A percentile compares a stretch with the other conserved stretches of the same genome.
Conservation (phyloP, 2,329 filamentous ascomycete genomes). For the Cladosporium sp. region DNA sequence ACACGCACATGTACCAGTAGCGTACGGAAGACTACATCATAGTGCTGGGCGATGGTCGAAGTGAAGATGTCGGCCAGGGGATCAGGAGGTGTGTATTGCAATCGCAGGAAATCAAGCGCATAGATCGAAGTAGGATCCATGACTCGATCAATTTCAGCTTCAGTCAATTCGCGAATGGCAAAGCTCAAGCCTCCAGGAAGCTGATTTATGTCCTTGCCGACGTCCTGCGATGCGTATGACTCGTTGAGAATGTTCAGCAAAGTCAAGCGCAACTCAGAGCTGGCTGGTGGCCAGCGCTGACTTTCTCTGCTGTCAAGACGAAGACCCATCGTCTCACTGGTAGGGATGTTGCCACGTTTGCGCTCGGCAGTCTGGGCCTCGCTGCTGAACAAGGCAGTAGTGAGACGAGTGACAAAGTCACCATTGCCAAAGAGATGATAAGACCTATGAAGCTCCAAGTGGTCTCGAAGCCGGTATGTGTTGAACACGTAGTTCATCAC, state of each 20-base stretch:
- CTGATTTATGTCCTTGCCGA: constrained; percentile 18
- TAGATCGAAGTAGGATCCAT: constrained; percentile 78
- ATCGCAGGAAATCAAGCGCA: constrained; percentile 85
- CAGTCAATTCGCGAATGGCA: constrained; percentile 73
- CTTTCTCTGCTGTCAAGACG: constrained; percentile 74
- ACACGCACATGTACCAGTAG: constrained; percentile 74
- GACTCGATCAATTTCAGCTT: constrained; percentile 75
- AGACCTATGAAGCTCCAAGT: constrained; percentile 69
- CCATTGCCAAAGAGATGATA: constrained; percentile 86
- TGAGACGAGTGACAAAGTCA: constrained; percentile 73
- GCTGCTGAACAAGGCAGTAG: constrained; percentile 78
- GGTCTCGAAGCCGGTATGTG: constrained; percentile 64
- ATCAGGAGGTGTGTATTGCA: constrained; percentile 75
- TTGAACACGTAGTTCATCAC: constrained; percentile 74
- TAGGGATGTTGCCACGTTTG: constrained; percentile 62
- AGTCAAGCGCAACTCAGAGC: constrained; percentile 84
- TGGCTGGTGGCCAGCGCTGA: constrained; percentile 76
- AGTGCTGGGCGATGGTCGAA: constrained; percentile 64
- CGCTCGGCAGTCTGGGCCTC: constrained; percentile 76
- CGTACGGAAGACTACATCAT: constrained; percentile 79
- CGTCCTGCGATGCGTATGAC: constrained; percentile 51
- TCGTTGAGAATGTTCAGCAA: constrained; percentile 82
- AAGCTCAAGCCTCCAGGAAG: constrained; percentile 56
- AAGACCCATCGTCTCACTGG: constrained; percentile 72
- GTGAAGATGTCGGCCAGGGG: constrained; percentile 73